Conservation (phyloP, 129 eudicot species). For the Scalesia atractyloides region DNA sequence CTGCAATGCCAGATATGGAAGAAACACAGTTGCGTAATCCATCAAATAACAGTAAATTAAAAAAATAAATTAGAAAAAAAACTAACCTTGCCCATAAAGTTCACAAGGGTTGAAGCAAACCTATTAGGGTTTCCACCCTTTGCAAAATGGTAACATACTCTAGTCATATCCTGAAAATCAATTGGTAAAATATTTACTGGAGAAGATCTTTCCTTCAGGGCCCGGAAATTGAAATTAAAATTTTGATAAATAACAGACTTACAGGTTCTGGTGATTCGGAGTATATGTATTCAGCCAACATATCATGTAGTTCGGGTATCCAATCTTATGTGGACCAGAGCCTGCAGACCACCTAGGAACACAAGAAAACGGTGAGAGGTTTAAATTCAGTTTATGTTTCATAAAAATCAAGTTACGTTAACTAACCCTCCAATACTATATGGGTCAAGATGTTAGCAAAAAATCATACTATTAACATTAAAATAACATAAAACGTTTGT, state of each 20-base stretch:
- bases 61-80: background rate
- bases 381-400: no score
- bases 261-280: constrained; percentile 93
- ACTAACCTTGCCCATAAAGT: constrained; percentile 91
- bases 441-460: no score
- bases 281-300: constrained; percentile 88
- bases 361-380: constrained; percentile 16
- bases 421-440: no score
- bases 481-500: no score
- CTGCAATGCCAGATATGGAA: constrained; percentile 44
- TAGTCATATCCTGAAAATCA: constrained; percentile 78
- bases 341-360: constrained; percentile 81
- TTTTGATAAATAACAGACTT: constrained; percentile 17
- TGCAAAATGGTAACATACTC: constrained; percentile 83
- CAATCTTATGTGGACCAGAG: constrained; percentile 64
- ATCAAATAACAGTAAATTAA: constrained; percentile 12
- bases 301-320: constrained; percentile 91
- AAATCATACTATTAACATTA: no score
- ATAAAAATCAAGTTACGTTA: no score
- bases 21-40: background rate
- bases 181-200: background rate
- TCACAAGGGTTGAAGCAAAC: constrained; percentile 81
- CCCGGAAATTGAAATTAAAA: background rate
- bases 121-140: constrained; percentile 73
- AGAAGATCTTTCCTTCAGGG: constrained; percentile 10